Percentiles rank a stretch among this genome's conserved stretches.
These are phyloP conservation scores for Penicillium daleae DNA, from an alignment of 495 filamentous ascomycete genomes.

Conservation along the genomic window DNA sequence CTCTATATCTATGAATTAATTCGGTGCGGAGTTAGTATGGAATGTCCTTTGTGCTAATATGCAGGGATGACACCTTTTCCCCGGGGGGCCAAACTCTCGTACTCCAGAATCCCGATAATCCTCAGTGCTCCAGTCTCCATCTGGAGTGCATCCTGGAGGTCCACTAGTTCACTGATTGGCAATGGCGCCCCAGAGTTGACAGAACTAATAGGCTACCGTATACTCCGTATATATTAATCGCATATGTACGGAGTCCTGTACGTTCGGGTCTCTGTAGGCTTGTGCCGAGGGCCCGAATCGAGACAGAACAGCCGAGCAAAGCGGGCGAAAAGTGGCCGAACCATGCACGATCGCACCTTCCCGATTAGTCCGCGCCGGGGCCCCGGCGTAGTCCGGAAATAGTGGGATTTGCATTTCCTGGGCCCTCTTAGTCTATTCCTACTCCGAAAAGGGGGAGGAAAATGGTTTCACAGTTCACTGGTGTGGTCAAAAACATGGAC, in stretches of 20 bases:
- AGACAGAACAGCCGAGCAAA: background rate
- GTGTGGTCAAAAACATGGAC: no score
- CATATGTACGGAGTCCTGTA: no score
- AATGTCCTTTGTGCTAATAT: no score
- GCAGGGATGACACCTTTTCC: background rate
- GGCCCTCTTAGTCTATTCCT: no score
- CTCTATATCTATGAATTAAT: background rate
- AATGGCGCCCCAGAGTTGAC: background rate
- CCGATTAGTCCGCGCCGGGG: background rate
- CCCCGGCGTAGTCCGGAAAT: slow-evolving; percentile 2
- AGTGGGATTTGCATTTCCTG: background rate
- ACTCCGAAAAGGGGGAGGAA: no score
- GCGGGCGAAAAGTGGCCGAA: background rate
- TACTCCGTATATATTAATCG: no score
- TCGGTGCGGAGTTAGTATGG: no score
- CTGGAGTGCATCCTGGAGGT: background rate
- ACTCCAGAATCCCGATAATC: no score
- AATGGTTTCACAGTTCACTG: no score
- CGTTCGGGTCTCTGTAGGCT: no score
- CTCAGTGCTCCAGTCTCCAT: no score
- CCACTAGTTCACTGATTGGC: background rate
- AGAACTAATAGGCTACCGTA: background rate
- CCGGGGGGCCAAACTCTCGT: background rate
- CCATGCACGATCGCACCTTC: background rate
- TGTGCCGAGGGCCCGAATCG: background rate